Evolutionary conservation across 148 eudicot genomes (phyloP), one percentile per base, ranked within the genome.

Genomic region (Amaranthus cruentus): DNA sequence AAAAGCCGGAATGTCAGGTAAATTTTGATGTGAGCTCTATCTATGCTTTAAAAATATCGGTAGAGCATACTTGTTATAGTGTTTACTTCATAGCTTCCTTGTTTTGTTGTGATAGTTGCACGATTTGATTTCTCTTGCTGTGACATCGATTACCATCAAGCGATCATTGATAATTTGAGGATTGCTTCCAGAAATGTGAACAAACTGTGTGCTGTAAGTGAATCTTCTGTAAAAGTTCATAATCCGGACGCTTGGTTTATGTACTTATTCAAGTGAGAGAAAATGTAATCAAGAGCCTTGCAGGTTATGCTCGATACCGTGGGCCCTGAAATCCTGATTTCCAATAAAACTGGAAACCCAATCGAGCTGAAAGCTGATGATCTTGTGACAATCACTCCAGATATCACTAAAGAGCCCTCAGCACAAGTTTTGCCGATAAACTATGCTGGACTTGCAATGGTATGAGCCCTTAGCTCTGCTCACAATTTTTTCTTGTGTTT

Each of bases 251-350:
- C 3, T 11, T 50, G 28, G 38, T n/a, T 68, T 38, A 43, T 74
- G 9, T 55, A 28, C 59, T 48, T n/a, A 15, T n/a, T 11, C 9
- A n/a, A 7, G 15, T 14, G 13, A 14, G 55, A 12, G 55, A 9
- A 60, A 70, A 4, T 10, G 9, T 77, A 3, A 76, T 66, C 48
- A 7, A 72, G 38, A 51, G n/a, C 65, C 79, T 62, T 72, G 64
- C 82, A 87, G 91, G 88, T 87, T 46, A 85, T 87, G 91, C 77
- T 87, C 58, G 91, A 87, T 82, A 87, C 91, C 14, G 84, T 80
- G 73, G 91, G 91, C 47, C 91, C 91, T n/a, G 89, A 84, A 76
- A 79, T 88, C 28, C 86, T 84, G n/a, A 83, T 88, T 74, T 50
- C 50, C 56, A 88, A 88, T 60, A 77, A 84, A 77, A 70, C 83